Conservation (phyloP, 352 stramenopile species). For the Phytophthora meadii region DNA sequence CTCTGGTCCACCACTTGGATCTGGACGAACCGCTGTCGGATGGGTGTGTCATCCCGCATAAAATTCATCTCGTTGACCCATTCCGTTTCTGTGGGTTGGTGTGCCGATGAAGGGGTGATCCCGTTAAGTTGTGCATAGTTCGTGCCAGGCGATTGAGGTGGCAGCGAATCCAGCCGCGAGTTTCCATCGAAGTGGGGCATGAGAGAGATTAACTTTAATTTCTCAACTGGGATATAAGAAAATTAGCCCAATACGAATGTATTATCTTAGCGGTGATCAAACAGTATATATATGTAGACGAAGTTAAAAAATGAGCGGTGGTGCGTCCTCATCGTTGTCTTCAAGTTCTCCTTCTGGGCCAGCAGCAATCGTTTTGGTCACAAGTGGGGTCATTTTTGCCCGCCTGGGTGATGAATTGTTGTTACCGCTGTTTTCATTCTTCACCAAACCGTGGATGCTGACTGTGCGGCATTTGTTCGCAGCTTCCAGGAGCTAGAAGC, state of each 20-base stretch:
- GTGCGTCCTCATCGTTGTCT: slow-evolving; percentile 33
- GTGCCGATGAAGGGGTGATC: not conserved
- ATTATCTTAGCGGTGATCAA: too few species aligned
- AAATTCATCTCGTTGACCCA: slow-evolving; percentile 45
- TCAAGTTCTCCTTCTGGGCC: slow-evolving; percentile 9
- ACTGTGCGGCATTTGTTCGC: slow-evolving; percentile 23
- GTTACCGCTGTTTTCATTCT: too few species aligned
- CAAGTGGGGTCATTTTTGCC: too few species aligned
- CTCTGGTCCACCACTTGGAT: slow-evolving; percentile 63
- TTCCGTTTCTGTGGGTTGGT: not conserved
- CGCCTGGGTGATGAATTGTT: too few species aligned
- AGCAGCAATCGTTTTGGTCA: too few species aligned
- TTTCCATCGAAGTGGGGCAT: not conserved
- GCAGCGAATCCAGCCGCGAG: not conserved
- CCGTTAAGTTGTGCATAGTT: not conserved
- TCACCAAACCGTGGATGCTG: slow-evolving; percentile 33
- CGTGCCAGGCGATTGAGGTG: slow-evolving; percentile 1
- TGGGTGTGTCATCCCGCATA: slow-evolving; percentile 47
- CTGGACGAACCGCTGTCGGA: slow-evolving; percentile 65
- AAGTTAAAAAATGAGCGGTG: slow-evolving; percentile 35
- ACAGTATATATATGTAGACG: too few species aligned
- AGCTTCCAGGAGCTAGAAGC: slow-evolving; percentile 29
- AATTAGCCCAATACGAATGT: too few species aligned
- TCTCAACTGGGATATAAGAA: not conserved
- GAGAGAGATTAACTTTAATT: not conserved